Evolutionary conservation across 75 land plant species (phyloP), one percentile per base, ranked within the genome.

Genomic region (Adiantum capillusveneris): DNA sequence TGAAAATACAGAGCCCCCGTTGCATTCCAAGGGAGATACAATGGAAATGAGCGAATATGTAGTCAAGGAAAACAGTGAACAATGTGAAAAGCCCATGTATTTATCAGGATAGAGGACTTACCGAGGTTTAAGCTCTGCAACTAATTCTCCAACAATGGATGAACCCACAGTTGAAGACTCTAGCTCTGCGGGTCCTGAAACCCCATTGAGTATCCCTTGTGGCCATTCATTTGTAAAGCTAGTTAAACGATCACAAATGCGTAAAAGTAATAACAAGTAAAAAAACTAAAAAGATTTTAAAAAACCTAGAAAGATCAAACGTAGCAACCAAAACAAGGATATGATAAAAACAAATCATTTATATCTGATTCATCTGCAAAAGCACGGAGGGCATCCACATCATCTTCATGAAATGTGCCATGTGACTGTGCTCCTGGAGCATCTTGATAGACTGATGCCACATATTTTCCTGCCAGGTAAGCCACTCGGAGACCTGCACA

Each of bases 141-240:
- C 96, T 49, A 95, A 64, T 62, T 90, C 91, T 27, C 92, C 70
- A 19, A 91, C 54, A 21, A 79, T 64, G 25, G 74, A 48, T 70
- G 78, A 84, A 61, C 78, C 71, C 1, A 73, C 71, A 31, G 65
- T 60, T 24, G 62, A 26, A 58, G 67, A 65, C 13, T 75, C 64
- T 44, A 88, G 31, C 57, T 67, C 84, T 13, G 67, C 56, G 24
- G 87, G 72, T 49, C 64, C 63, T 28, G 83, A 62, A 29, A 78
- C 78, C 41, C 80, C 68, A 30, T 66, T 66, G 16, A 73, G 64
- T 19, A 95, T 62, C 57, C 88, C 99, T 58, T 49, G 67, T 0
- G 99, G 99, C 99, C 99, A 95, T 69, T 95, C 99, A 82, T 95
- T 95, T 62, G 99, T 95, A 56, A 34, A 36, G 50, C 21, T 1